Percentiles rank a stretch among this genome's conserved stretches.
Conservation (phyloP, 805 yeast genomes). For the Myxozyma neotropica region DNA sequence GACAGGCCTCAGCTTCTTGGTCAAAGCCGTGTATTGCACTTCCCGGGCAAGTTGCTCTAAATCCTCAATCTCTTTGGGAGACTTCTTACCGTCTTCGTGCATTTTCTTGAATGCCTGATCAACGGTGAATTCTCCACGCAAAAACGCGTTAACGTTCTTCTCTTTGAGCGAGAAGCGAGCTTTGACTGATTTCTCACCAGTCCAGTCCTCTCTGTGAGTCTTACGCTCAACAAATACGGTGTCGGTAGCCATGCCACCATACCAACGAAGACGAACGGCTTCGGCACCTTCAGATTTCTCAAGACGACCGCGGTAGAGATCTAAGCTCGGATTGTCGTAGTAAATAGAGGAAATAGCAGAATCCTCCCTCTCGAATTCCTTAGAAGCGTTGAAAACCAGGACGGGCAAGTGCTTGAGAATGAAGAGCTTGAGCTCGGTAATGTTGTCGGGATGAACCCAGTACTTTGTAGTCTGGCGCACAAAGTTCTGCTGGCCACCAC, state of each 20-base stretch:
- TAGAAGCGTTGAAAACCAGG: slow-evolving; percentile 91
- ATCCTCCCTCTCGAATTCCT: slow-evolving; percentile 93
- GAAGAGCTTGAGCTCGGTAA: slow-evolving; percentile 91
- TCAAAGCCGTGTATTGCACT: slow-evolving; percentile 85
- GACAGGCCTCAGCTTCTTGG: slow-evolving; percentile 86
- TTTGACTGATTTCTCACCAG: slow-evolving; percentile 98
- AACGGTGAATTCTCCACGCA: slow-evolving; percentile 83
- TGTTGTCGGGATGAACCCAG: slow-evolving; percentile 99
- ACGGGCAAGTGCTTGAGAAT: slow-evolving; percentile 95
- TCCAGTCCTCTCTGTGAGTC: slow-evolving; percentile 99
- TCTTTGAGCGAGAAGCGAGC: slow-evolving; percentile 94
- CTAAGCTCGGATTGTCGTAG: slow-evolving; percentile 86
- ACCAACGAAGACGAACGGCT: slow-evolving; percentile 97
- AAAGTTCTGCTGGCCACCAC: slow-evolving; percentile 96
- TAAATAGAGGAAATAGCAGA: slow-evolving; percentile 96
- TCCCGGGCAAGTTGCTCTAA: slow-evolving; percentile 91
- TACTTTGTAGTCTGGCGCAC: slow-evolving; percentile 98
- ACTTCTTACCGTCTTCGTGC: slow-evolving; percentile 89
- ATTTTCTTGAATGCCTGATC: slow-evolving; percentile 88
- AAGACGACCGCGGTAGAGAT: slow-evolving; percentile 89
- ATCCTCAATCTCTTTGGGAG: slow-evolving; percentile 82
- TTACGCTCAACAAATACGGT: slow-evolving; percentile 94
- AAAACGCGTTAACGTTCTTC: slow-evolving; percentile 80
- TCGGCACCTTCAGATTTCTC: slow-evolving; percentile 98
- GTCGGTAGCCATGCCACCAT: slow-evolving; percentile 95